phyloP scores from a whole-genome alignment of 495 filamentous ascomycete genomes.

The Aspergillus sclerotioniger region DNA sequence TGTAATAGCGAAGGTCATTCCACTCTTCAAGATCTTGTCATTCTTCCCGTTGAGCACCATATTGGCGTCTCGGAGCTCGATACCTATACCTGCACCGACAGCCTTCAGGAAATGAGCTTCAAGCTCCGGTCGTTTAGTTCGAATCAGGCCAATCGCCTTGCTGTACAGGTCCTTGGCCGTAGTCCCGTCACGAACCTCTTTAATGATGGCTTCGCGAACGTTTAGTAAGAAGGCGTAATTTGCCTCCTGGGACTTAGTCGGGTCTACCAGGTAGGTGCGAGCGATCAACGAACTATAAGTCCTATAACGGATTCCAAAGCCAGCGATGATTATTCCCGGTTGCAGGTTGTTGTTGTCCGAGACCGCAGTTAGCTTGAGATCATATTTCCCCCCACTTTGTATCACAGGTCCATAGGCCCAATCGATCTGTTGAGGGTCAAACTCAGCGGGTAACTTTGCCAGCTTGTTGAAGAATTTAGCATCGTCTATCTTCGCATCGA shows the following conservation, averaged over 20 bases:
- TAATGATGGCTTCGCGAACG: slow-evolving; percentile 82
- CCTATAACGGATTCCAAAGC: slow-evolving; percentile 89
- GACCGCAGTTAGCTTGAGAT: slow-evolving; percentile 72
- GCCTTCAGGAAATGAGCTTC: slow-evolving; percentile 91
- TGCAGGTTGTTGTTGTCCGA: slow-evolving; percentile 84
- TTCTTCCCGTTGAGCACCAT: slow-evolving; percentile 85
- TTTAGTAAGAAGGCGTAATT: slow-evolving; percentile 91
- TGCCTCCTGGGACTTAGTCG: slow-evolving; percentile 88
- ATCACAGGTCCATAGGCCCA: slow-evolving; percentile 91
- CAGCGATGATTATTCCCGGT: slow-evolving; percentile 85
- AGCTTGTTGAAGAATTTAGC: slow-evolving; percentile 85
- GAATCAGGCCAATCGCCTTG: slow-evolving; percentile 76
- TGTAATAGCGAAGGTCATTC: slow-evolving; percentile 91
- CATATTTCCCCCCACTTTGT: slow-evolving; percentile 93
- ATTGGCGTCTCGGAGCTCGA: slow-evolving; percentile 81
- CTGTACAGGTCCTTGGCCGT: slow-evolving; percentile 85
- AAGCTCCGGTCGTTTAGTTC: slow-evolving; percentile 86
- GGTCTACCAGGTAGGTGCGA: slow-evolving; percentile 93
- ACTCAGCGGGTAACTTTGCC: slow-evolving; percentile 76
- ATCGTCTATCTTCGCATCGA: slow-evolving; percentile 89
- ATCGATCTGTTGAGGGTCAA: slow-evolving; percentile 88
- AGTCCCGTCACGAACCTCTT: slow-evolving; percentile 84
- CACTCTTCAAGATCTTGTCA: slow-evolving; percentile 77
- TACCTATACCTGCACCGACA: slow-evolving; percentile 85
- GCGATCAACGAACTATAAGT: slow-evolving; percentile 88